These are phyloP conservation scores for Hysterium pulicare DNA, from an alignment of 2,329 filamentous ascomycete genomes.

Conservation along the genomic window DNA sequence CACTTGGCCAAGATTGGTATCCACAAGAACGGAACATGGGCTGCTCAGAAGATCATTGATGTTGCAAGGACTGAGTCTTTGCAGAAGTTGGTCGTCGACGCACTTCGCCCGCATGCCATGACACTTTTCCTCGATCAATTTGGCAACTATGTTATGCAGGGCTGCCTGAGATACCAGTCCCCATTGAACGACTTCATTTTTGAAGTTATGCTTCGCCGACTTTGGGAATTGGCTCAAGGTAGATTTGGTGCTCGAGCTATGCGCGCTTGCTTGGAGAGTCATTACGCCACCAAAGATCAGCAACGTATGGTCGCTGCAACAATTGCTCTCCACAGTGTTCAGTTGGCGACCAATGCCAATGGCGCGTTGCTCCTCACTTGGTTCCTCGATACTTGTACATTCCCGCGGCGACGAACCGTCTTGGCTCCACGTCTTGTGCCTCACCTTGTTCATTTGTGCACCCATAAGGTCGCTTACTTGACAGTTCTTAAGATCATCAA, in stretches of 20 bases:
- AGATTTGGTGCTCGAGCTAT: slow-evolving; percentile 93
- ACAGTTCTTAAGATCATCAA: slow-evolving; percentile 98
- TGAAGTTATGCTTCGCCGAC: slow-evolving; percentile 88
- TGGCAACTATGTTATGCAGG: slow-evolving; percentile 96
- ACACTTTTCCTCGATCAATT: slow-evolving; percentile 96
- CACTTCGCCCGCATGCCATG: slow-evolving; percentile 80
- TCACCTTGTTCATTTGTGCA: slow-evolving; percentile 91
- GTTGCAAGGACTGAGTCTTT: slow-evolving; percentile 82
- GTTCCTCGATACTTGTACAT: slow-evolving; percentile 97
- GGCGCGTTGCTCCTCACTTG: slow-evolving; percentile 91
- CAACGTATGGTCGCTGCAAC: slow-evolving; percentile 91
- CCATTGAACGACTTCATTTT: slow-evolving; percentile 97
- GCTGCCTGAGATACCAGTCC: slow-evolving; percentile 85
- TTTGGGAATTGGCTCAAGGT: slow-evolving; percentile 92
- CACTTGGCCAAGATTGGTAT: slow-evolving; percentile 95
- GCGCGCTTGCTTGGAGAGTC: slow-evolving; percentile 94
- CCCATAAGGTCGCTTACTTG: slow-evolving; percentile 96
- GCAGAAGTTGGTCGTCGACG: slow-evolving; percentile 79
- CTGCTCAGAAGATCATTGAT: slow-evolving; percentile 98
- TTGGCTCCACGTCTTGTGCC: slow-evolving; percentile 89
- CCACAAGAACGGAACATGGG: slow-evolving; percentile 99
- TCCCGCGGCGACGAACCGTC: slow-evolving; percentile 85
- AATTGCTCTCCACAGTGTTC: slow-evolving; percentile 94
- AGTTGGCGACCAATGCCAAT: slow-evolving; percentile 93
- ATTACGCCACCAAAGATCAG: slow-evolving; percentile 91